Base-by-base conservation (phyloP, 2,329 filamentous ascomycete species). In the Leptographium radiaticola region DNA sequence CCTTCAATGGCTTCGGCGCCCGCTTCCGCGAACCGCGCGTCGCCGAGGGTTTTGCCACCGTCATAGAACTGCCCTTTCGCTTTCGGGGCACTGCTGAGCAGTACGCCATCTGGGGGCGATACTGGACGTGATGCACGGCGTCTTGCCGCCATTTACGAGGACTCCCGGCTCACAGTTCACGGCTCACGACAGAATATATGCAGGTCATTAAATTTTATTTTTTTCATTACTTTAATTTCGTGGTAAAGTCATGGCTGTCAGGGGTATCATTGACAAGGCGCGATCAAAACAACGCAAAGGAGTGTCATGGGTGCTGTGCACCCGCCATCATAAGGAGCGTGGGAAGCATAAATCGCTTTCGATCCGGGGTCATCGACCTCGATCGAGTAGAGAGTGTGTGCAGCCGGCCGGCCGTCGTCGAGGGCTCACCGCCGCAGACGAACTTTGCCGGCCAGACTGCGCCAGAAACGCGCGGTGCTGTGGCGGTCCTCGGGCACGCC, bases 11-110 rank as follows among this genome's bases (percentile, higher is more conserved):
- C 13, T 98, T 89, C 64, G 71, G 75, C 16, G 79, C 82, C 10
- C 78, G 87, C 52, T 93, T 87, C 68, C 81, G 81, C 59, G 76
- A 84, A 59, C 93, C 91, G 0, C 77, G 75, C 42, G 56, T 77
- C 1, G 75, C 78, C 13, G 93, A 98, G 68, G 91, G 91, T 0
- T 96, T 96, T 62, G 72, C 85, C 58, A 88, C 96, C 60, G 79
- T 98, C 39, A 73, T 79, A 1, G 79, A 81, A 53, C 71, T 95
- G 0, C 79, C 86, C 36, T 98, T 98, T 63, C 68, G 76, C 65
- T 91, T 93, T 64, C 72, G 79, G 44, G 89, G 89, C 0, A 77
- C 75, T 1, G 76, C 80, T 51, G 80, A 84, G 38, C 82, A 89
- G 59, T 83, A 81, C 63, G 70, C 71, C 39, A 69, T 87, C 46